These are phyloP conservation scores for Paraurostyla sp. DNA, from an alignment of 73 alveolate genomes.

Conservation along the genomic window DNA sequence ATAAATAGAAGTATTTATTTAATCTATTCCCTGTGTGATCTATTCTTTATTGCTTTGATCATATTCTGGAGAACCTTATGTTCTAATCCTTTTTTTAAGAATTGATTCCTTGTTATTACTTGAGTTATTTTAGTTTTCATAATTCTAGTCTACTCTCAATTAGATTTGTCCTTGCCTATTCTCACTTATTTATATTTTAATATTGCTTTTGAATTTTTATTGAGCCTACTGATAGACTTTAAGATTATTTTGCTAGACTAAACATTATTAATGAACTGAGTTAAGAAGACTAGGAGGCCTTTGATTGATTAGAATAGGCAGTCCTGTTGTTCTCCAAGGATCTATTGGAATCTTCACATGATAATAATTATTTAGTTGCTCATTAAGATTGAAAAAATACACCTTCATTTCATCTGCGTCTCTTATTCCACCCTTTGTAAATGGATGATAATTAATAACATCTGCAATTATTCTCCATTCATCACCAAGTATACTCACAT, in stretches of 20 bases:
- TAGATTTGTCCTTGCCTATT: not conserved
- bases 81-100: too few relatives aligned
- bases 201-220: not conserved
- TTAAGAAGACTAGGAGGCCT: slow-evolving; percentile 52
- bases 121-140: too few relatives aligned
- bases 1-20: too few relatives aligned
- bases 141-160: too few relatives aligned
- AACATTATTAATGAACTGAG: slow-evolving; percentile 23
- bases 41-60: too few relatives aligned
- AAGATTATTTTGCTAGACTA: not conserved
- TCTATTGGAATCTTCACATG: slow-evolving; percentile 36
- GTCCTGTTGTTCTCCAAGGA: slow-evolving; percentile 44
- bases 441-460: slow-evolving; percentile 49
- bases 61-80: too few relatives aligned
- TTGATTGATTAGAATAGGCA: slow-evolving; percentile 37
- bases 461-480: slow-evolving; percentile 52
- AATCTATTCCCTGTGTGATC: too few relatives aligned
- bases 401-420: slow-evolving; percentile 38
- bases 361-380: not conserved
- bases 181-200: not conserved
- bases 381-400: not conserved
- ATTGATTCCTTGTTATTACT: too few relatives aligned
- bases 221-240: not conserved
- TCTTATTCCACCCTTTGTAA: slow-evolving; percentile 45
- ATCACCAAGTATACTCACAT: slow-evolving; percentile 50